phyloP scores from a whole-genome alignment of 805 yeast species.

The Monosporozyma aquatica region DNA sequence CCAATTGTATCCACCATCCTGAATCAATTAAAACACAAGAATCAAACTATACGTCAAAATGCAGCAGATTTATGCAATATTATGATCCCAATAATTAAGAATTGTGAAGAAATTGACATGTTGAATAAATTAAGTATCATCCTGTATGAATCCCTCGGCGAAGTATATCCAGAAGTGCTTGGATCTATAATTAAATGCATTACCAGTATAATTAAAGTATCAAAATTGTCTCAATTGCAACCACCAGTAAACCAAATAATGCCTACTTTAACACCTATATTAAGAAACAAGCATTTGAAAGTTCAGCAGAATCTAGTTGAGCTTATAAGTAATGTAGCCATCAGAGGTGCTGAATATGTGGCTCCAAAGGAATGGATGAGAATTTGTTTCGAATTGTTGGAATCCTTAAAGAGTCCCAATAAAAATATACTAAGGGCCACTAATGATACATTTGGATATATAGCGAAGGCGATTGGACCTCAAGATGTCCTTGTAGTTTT shows the following conservation, averaged over 20 bases:
- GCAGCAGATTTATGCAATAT: conserved; percentile 69
- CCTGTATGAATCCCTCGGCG: conserved; percentile 86
- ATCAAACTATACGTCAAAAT: conserved; percentile 67
- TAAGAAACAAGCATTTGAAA: conserved; percentile 80
- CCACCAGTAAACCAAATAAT: conserved; percentile 79
- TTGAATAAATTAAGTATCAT: conserved; percentile 63
- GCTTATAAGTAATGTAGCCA: conserved; percentile 76
- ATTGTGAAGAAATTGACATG: conserved; percentile 55
- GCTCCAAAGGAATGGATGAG: conserved; percentile 97
- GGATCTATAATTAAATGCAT: conserved; percentile 77
- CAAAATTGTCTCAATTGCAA: conserved; percentile 52
- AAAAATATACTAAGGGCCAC: conserved; percentile 77
- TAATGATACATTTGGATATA: conserved; percentile 81
- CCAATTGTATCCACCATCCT: conserved; percentile 64
- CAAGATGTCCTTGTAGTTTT: conserved; percentile 83
- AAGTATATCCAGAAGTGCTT: conserved; percentile 85
- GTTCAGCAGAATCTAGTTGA: conserved; percentile 80
- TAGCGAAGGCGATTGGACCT: conserved; percentile 91
- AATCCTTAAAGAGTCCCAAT: conserved; percentile 73
- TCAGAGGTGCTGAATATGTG: conserved; percentile 67
- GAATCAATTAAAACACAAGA: conserved; percentile 62
- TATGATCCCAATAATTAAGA: conserved; percentile 56
- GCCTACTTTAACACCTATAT: conserved; percentile 84
- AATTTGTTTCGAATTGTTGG: conserved; percentile 81
- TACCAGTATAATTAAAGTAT: conserved; percentile 47